Base-by-base conservation (phyloP, 1,284 basidiomycete species). In the Sporisorium exsertum region DNA sequence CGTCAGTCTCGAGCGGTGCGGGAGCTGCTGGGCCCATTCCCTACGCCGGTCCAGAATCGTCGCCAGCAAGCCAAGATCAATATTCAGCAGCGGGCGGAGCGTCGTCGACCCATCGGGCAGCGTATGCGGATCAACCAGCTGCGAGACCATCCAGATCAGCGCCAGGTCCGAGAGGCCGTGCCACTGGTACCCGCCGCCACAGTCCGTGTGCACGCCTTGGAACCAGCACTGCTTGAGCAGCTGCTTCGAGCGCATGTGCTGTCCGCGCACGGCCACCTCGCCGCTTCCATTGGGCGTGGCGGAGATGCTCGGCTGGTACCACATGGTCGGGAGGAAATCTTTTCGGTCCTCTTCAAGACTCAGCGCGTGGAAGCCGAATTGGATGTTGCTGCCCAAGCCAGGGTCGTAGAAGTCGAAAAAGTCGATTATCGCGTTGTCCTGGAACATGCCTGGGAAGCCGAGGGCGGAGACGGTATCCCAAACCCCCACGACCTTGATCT, bases 151-250 rank as follows among this genome's bases (percentile, higher is more conserved):
- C 84, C 84, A 85, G 50, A 81, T 70, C 7, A 85, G 69, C 1
- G 80, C 49, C 16, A 85, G 45, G 46, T 84, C 80, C 18, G 73
- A 65, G 1, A 85, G 64, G 1, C 84, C 84, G 55, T 84, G 84
- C 22, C 73, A 64, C 56, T 68, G 53, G 33, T 72, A 75, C 20
- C 82, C 81, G 6, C 84, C 83, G 6, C 84, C 84, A 6, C 75
- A 67, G 60, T 84, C 82, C 6, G 79, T 73, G 45, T 85, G 84
- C 0, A 69, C 70, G 26, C 84, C 84, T 18, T 78, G 61, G 63
- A 85, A 84, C 84, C 84, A 85, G 8, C 61, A 59, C 58, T 85
- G 84, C 59, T 81, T 77, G 27, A 85, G 52, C 10, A 65, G 59
- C 63, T 85, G 84, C 4, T 72, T 72, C 26, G 52, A 15, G 4